Evolutionary conservation across 305 asterid genomes (phyloP).

Genomic region (Solanum chacoense): DNA sequence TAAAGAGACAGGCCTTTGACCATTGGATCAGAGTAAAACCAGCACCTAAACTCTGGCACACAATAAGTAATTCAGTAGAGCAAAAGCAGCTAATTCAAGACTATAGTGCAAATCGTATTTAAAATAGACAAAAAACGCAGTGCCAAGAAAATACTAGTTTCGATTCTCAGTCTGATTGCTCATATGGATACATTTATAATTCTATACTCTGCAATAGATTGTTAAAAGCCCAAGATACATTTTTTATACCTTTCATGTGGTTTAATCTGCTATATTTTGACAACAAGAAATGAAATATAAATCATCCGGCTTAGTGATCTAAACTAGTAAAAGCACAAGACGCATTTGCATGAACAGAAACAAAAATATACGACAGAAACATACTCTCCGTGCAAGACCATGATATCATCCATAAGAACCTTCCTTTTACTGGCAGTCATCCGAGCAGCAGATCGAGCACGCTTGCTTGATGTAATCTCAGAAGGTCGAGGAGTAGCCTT

Average conservation of each 20-base stretch:
- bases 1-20: not conserved
- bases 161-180: not conserved
- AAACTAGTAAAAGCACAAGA: not conserved
- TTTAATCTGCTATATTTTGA: not conserved
- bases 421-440: conserved; percentile 55
- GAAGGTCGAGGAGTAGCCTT: conserved; percentile 71
- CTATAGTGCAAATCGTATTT: not conserved
- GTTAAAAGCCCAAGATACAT: not conserved
- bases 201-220: not conserved
- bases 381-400: conserved; percentile 99
- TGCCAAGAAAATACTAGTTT: not conserved
- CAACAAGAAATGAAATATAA: not conserved
- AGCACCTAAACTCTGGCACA: not conserved
- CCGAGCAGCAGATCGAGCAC: conserved; percentile 47
- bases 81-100: not conserved
- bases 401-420: conserved; percentile 66
- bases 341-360: not conserved
- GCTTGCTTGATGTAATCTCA: conserved; percentile 61
- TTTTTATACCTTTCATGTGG: not conserved
- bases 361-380: conserved; percentile 15
- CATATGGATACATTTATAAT: not conserved
- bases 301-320: not conserved
- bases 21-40: not conserved
- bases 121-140: not conserved
- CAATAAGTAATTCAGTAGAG: not conserved